These are phyloP conservation scores for Candida ulmi DNA, from an alignment of 805 yeast genomes.

Conservation along the genomic window DNA sequence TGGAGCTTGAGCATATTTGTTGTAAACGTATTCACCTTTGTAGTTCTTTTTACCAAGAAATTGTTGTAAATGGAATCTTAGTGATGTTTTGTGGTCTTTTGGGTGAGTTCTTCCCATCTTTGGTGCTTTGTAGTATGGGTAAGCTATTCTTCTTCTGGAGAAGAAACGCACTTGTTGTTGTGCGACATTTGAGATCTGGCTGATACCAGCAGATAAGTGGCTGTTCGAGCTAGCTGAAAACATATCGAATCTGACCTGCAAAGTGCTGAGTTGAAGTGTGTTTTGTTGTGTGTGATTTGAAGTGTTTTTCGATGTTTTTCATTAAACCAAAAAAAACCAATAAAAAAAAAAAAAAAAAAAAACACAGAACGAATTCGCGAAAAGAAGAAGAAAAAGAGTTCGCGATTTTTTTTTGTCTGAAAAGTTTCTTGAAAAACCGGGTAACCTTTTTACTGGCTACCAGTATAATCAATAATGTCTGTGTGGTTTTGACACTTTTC, in stretches of 20 bases:
- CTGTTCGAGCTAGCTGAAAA: not conserved
- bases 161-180: slow-evolving; percentile 37
- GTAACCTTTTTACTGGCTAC: too few species aligned
- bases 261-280: too few species aligned
- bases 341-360: too few species aligned
- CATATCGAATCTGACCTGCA: not conserved
- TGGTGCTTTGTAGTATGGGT: slow-evolving; percentile 45
- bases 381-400: too few species aligned
- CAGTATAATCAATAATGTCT: too few species aligned
- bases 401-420: too few species aligned
- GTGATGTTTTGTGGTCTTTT: slow-evolving; percentile 41
- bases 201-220: slow-evolving; percentile 4
- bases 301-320: not conserved
- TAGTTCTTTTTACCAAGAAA: slow-evolving; percentile 82
- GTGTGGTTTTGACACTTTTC: too few species aligned
- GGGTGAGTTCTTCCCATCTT: slow-evolving; percentile 35
- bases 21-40: slow-evolving; percentile 74
- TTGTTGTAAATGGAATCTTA: slow-evolving; percentile 58
- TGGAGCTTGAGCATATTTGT: slow-evolving; percentile 68
- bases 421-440: too few species aligned
- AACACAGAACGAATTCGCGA: too few species aligned
- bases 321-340: too few species aligned
- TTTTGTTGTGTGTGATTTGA: too few species aligned
- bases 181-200: slow-evolving; percentile 2
- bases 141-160: slow-evolving; percentile 47